A percentile compares a stretch with the other conserved stretches of the same genome.
Conservation (phyloP, 2,329 filamentous ascomycete genomes). For the Aspergillus sergii region DNA sequence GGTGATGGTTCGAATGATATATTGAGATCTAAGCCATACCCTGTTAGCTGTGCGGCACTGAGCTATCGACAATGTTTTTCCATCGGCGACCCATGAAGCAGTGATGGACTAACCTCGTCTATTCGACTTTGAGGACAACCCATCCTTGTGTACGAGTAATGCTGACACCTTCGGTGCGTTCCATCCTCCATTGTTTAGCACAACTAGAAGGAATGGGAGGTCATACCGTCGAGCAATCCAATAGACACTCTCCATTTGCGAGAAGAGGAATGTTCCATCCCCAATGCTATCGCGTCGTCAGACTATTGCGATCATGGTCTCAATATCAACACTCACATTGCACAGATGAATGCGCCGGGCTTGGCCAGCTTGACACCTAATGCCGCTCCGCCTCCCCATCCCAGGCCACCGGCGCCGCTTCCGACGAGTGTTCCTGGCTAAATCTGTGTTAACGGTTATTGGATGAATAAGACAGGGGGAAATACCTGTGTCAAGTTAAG, state of each 20-base stretch:
- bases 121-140: not conserved
- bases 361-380: constrained; percentile 74
- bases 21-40: not conserved
- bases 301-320: not conserved
- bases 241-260: not conserved
- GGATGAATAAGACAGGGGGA: constrained; percentile 1
- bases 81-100: not conserved
- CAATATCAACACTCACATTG: not conserved
- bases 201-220: not conserved
- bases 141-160: not conserved
- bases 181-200: not conserved
- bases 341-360: not conserved
- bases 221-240: not conserved
- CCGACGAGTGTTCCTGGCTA: constrained; percentile 56
- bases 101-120: not conserved
- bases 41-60: not conserved
- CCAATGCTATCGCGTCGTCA: not conserved
- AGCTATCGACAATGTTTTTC: not conserved
- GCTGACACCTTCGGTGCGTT: not conserved
- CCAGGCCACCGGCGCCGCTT: constrained; percentile 70
- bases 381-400: constrained; percentile 76
- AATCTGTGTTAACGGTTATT: not conserved
- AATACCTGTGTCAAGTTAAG: not conserved
- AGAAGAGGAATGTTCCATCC: not conserved
- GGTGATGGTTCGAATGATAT: not conserved